Percentiles rank a stretch among this genome's conserved stretches.
phyloP scores from a whole-genome alignment of 2,329 filamentous ascomycete species.

The Trichoderma cornu-damae region DNA sequence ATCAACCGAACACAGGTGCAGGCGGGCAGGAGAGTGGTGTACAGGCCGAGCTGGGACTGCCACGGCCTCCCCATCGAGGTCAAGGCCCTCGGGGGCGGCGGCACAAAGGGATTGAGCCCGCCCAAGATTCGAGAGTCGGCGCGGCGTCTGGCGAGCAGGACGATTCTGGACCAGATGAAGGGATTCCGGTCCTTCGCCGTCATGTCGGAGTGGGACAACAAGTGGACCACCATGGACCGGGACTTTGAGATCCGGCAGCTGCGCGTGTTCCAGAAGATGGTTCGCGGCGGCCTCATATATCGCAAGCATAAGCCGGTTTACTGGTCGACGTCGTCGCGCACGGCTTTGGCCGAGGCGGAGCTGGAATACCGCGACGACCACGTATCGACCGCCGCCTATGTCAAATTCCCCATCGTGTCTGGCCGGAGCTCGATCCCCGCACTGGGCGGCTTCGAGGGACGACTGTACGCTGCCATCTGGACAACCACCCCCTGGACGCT shows the following conservation, averaged over 20 bases:
- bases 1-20: conserved; percentile 77
- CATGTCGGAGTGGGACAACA: conserved; percentile 73
- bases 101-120: conserved; percentile 42
- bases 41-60: conserved; percentile 94
- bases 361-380: conserved; percentile 77
- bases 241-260: conserved; percentile 71
- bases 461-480: conserved; percentile 84
- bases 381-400: conserved; percentile 66
- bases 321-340: conserved; percentile 75
- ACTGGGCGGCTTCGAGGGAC: conserved; percentile 39
- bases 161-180: conserved; percentile 67
- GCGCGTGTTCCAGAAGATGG: conserved; percentile 69
- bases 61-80: conserved; percentile 96
- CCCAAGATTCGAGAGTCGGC: conserved; percentile 61
- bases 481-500: conserved; percentile 98
- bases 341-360: conserved; percentile 78
- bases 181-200: conserved; percentile 69
- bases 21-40: conserved; percentile 64
- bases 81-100: conserved; percentile 68
- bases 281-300: conserved; percentile 68
- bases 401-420: conserved; percentile 66
- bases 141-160: conserved; percentile 59
- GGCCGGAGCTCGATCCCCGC: conserved; percentile 31
- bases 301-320: conserved; percentile 77
- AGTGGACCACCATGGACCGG: conserved; percentile 75